Conservation (phyloP, 768 basidiomycete species). For the Suillus tomentosus region DNA sequence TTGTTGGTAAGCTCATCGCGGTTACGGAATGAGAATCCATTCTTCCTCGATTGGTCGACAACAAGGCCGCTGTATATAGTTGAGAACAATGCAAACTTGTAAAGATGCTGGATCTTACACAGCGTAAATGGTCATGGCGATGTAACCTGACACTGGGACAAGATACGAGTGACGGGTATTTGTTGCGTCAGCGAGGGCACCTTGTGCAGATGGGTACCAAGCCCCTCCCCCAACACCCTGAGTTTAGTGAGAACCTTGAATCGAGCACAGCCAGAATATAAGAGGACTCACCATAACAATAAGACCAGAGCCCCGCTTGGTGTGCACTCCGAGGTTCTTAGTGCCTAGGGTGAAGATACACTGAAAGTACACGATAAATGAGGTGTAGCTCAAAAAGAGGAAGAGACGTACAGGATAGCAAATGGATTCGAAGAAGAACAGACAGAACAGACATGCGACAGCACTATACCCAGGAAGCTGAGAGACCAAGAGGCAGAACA, state of each 20-base stretch:
- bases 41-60: constrained; percentile 50
- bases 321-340: constrained; percentile 61
- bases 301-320: constrained; percentile 61
- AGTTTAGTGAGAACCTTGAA: constrained; percentile 7
- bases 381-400: not conserved
- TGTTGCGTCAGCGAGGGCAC: constrained; percentile 49
- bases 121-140: constrained; percentile 54
- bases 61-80: constrained; percentile 48
- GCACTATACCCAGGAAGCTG: constrained; percentile 54
- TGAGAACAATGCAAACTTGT: not conserved
- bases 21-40: constrained; percentile 53
- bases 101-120: not conserved
- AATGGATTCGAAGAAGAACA: constrained; percentile 79
- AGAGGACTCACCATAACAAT: constrained; percentile 54
- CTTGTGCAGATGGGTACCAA: constrained; percentile 70
- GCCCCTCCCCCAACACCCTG: constrained; percentile 65
- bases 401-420: constrained; percentile 56
- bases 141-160: constrained; percentile 60
- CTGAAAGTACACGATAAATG: constrained; percentile 20
- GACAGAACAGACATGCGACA: constrained; percentile 58
- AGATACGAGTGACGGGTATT: constrained; percentile 58
- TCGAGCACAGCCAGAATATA: not conserved
- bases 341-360: constrained; percentile 69
- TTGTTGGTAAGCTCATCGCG: constrained; percentile 42
- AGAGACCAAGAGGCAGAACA: constrained; percentile 54